A percentile compares a stretch with the other conserved stretches of the same genome.
phyloP scores from a whole-genome alignment of 768 basidiomycete genomes.

The Auricularia sp. region DNA sequence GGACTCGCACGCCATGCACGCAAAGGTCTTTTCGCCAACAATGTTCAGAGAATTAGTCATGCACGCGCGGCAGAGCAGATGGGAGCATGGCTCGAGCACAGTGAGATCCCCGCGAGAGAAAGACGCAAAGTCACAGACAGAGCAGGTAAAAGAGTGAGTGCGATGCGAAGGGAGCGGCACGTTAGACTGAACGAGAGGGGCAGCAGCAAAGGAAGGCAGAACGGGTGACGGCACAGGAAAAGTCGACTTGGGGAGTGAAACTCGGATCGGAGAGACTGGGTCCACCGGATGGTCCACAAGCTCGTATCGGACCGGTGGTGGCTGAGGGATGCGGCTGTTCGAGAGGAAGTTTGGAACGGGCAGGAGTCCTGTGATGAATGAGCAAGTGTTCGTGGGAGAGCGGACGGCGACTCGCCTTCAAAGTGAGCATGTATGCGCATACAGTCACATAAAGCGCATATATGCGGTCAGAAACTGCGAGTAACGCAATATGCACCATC shows the following conservation, averaged over 20 bases:
- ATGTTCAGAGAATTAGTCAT: slow-evolving; percentile 82
- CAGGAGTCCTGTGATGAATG: background rate
- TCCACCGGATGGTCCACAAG: background rate
- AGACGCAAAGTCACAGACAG: slow-evolving; percentile 45
- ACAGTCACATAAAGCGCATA: too few relatives aligned
- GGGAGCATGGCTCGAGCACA: slow-evolving; percentile 56
- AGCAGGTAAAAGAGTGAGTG: slow-evolving; percentile 29
- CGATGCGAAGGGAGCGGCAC: background rate
- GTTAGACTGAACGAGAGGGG: background rate
- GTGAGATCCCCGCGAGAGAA: slow-evolving; percentile 38
- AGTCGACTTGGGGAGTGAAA: background rate
- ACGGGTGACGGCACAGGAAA: background rate
- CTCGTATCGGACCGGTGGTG: background rate
- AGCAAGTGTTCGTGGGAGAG: background rate
- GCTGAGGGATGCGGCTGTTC: background rate
- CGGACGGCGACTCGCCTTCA: background rate
- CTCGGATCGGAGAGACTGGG: background rate
- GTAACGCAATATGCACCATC: background rate
- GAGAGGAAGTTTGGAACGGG: too few relatives aligned
- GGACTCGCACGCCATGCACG: slow-evolving; percentile 67
- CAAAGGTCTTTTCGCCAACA: slow-evolving; percentile 82
- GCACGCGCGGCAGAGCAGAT: slow-evolving; percentile 70
- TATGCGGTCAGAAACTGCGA: background rate
- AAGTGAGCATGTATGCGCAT: background rate
- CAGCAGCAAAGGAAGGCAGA: background rate